These are phyloP conservation scores for Candida pseudoviswanathii DNA, from an alignment of 1,139 yeast genomes.

Conservation along the genomic window DNA sequence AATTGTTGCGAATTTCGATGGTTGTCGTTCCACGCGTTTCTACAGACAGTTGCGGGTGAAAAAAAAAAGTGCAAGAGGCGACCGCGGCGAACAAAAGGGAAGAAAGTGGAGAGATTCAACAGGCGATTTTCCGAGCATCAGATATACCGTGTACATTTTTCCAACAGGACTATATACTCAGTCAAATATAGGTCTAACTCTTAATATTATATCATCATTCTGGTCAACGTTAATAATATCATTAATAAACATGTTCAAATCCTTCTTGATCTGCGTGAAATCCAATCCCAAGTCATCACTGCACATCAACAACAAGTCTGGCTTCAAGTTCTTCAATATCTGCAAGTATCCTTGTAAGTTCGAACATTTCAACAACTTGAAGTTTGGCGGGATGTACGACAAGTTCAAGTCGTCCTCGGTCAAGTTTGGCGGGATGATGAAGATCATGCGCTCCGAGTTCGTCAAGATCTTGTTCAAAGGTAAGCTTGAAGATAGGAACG, in stretches of 20 bases:
- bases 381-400: conserved; percentile 32
- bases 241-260: conserved; percentile 41
- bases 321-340: conserved; percentile 43
- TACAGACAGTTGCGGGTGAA: background rate
- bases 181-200: conserved; percentile 28
- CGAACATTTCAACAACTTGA: conserved; percentile 43
- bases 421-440: conserved; percentile 49
- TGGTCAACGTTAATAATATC: conserved; percentile 41
- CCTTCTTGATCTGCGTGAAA: conserved; percentile 30
- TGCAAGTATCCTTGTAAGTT: conserved; percentile 48
- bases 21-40: too few relatives aligned
- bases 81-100: background rate
- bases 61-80: background rate
- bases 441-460: conserved; percentile 43
- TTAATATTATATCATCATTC: conserved; percentile 31
- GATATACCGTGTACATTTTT: too few relatives aligned
- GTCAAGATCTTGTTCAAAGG: conserved; percentile 44
- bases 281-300: conserved; percentile 47
- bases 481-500: conserved; percentile 40
- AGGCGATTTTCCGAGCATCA: too few relatives aligned
- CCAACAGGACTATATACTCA: conserved; percentile 1
- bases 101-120: background rate
- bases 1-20: background rate
- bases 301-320: conserved; percentile 46
- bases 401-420: conserved; percentile 44